phyloP scores from a whole-genome alignment of 805 yeast genomes.

The Cyberlindnera suaveolens region DNA sequence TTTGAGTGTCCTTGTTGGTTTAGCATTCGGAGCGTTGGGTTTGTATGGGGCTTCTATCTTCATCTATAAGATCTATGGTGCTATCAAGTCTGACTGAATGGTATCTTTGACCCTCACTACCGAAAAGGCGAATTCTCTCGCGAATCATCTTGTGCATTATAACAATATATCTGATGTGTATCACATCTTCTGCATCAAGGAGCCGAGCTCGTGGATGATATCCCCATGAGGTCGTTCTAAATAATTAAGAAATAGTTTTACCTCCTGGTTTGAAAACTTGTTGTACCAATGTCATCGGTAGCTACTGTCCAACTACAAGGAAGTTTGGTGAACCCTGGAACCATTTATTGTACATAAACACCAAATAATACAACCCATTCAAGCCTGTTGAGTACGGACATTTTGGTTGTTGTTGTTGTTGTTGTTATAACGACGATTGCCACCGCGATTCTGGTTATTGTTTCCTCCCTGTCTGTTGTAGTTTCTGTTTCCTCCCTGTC shows the following conservation, averaged over 20 bases:
- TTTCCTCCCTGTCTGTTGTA: slow-evolving; percentile 1
- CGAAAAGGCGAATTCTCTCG: neutral
- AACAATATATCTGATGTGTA: no score
- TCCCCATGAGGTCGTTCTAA: no score
- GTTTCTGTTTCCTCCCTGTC: slow-evolving; percentile 3
- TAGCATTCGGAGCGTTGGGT: slow-evolving; percentile 73
- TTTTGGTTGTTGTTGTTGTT: slow-evolving; percentile 5
- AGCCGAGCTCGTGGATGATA: no score
- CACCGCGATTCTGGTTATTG: slow-evolving; percentile 1
- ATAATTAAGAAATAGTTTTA: no score
- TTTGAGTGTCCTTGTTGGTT: slow-evolving; percentile 54
- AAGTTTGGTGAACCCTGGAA: no score
- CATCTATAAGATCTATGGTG: slow-evolving; percentile 54
- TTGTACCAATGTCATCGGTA: no score
- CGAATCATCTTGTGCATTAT: no score
- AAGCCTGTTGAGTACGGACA: slow-evolving; percentile 1
- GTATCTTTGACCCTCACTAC: neutral
- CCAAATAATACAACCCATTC: neutral
- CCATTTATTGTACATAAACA: no score
- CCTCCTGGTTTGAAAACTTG: no score
- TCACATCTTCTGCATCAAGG: no score
- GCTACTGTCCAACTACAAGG: no score
- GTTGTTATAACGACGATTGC: slow-evolving; percentile 2
- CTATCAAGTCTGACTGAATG: slow-evolving; percentile 46
- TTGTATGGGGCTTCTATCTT: slow-evolving; percentile 61